Percentiles rank a stretch among this genome's conserved stretches.
Evolutionary conservation across 2,329 filamentous ascomycete species (phyloP).

Genomic region (Didymella lethalis): DNA sequence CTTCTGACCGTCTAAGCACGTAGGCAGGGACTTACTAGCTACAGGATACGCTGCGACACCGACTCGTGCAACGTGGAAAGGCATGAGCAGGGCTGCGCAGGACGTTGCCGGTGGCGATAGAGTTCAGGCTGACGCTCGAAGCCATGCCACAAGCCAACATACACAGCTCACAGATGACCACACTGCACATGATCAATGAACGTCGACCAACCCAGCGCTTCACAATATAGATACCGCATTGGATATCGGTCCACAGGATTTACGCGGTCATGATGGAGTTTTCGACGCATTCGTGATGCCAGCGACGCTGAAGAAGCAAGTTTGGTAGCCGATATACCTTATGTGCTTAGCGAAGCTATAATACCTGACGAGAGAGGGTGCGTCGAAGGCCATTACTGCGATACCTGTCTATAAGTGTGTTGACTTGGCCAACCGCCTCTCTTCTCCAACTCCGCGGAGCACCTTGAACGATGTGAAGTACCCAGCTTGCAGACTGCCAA

Average conservation of each 20-base stretch:
- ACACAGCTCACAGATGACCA: slow-evolving; percentile 54
- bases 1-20: slow-evolving; percentile 49
- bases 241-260: slow-evolving; percentile 59
- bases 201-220: slow-evolving; percentile 58
- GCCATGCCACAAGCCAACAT: slow-evolving; percentile 57
- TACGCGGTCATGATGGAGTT: slow-evolving; percentile 61
- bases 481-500: slow-evolving; percentile 46
- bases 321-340: slow-evolving; percentile 59
- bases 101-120: slow-evolving; percentile 31
- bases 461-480: slow-evolving; percentile 39
- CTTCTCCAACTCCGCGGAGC: slow-evolving; percentile 39
- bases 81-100: slow-evolving; percentile 48
- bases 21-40: slow-evolving; percentile 44
- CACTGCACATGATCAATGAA: slow-evolving; percentile 58
- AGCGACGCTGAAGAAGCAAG: slow-evolving; percentile 52
- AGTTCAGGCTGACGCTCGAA: slow-evolving; percentile 35
- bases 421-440: slow-evolving; percentile 58
- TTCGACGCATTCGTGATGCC: slow-evolving; percentile 50
- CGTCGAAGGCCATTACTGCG: slow-evolving; percentile 58
- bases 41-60: slow-evolving; percentile 46
- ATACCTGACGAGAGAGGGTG: slow-evolving; percentile 61
- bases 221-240: slow-evolving; percentile 60
- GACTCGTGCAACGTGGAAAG: slow-evolving; percentile 48
- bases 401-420: slow-evolving; percentile 61
- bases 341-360: slow-evolving; percentile 56